Conservation (phyloP, 345 rosid genomes). For the Rhizophora mangle region DNA sequence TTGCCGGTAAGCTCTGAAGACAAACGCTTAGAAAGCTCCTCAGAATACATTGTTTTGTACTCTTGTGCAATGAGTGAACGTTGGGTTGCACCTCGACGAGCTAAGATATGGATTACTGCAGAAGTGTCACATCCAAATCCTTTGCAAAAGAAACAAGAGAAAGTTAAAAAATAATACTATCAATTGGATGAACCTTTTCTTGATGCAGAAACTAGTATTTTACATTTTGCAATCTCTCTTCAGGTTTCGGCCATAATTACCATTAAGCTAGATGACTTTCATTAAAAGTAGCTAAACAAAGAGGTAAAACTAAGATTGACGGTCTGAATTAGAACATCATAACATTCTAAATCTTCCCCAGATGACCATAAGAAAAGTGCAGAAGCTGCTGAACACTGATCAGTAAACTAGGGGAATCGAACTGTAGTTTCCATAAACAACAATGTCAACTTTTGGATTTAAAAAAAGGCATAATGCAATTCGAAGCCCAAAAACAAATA, state of each 20-base stretch:
- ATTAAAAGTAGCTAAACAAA: neutral
- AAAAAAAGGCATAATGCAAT: too few species aligned
- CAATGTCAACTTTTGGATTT: too few species aligned
- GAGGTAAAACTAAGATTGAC: too few species aligned
- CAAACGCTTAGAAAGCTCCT: slow-evolving; percentile 47
- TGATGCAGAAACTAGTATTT: neutral
- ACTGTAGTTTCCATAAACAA: too few species aligned
- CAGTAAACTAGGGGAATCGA: too few species aligned
- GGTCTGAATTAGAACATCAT: too few species aligned
- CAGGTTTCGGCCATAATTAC: neutral
- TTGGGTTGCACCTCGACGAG: slow-evolving; percentile 62
- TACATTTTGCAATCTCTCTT: neutral
- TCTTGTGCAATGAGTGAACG: slow-evolving; percentile 55
- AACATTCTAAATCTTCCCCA: too few species aligned
- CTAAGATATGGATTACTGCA: slow-evolving; percentile 51
- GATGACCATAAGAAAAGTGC: too few species aligned
- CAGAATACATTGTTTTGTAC: slow-evolving; percentile 45
- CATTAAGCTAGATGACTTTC: neutral
- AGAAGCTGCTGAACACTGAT: too few species aligned
- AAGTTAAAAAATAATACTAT: neutral
- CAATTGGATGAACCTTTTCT: neutral
- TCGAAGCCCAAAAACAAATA: too few species aligned
- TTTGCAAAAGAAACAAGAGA: slow-evolving; percentile 14
- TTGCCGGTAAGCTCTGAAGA: slow-evolving; percentile 56
- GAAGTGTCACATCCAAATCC: slow-evolving; percentile 61